Evolutionary conservation across 371 early-diverging fungal genomes (phyloP).

Genomic region (Syncephalis plumigaleata): DNA sequence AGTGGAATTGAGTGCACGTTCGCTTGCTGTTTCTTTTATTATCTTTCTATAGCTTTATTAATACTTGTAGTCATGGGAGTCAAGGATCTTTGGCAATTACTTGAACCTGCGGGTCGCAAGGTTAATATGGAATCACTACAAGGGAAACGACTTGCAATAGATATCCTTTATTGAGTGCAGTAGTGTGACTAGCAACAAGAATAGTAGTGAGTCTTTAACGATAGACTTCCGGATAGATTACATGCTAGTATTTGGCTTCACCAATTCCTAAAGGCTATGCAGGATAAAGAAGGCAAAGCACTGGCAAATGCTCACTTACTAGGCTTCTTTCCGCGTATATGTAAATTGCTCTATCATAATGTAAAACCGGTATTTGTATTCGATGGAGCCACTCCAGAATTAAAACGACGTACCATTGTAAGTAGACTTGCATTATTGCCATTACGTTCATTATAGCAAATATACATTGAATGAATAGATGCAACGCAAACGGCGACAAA

Average conservation of each 20-base stretch:
- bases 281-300: constrained; percentile 68
- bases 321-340: constrained; percentile 87
- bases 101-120: constrained; percentile 66
- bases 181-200: not conserved
- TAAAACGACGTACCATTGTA: constrained; percentile 68
- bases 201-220: constrained; percentile 2
- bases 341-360: constrained; percentile 82
- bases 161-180: constrained; percentile 20
- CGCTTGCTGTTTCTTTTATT: too few relatives aligned
- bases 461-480: constrained; percentile 15
- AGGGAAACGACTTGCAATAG: constrained; percentile 67
- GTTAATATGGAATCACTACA: constrained; percentile 58
- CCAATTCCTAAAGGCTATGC: constrained; percentile 87
- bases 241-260: constrained; percentile 92
- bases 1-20: too few relatives aligned
- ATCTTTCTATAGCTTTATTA: too few relatives aligned
- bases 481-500: constrained; percentile 29
- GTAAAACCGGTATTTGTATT: constrained; percentile 92
- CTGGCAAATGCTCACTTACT: constrained; percentile 68
- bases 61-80: constrained; percentile 87
- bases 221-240: constrained; percentile 1
- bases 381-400: constrained; percentile 77
- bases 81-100: constrained; percentile 82
- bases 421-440: constrained; percentile 6
- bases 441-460: not conserved